Conservation (phyloP, 139 green algal species). For the Chlamydomonas schloesseri region DNA sequence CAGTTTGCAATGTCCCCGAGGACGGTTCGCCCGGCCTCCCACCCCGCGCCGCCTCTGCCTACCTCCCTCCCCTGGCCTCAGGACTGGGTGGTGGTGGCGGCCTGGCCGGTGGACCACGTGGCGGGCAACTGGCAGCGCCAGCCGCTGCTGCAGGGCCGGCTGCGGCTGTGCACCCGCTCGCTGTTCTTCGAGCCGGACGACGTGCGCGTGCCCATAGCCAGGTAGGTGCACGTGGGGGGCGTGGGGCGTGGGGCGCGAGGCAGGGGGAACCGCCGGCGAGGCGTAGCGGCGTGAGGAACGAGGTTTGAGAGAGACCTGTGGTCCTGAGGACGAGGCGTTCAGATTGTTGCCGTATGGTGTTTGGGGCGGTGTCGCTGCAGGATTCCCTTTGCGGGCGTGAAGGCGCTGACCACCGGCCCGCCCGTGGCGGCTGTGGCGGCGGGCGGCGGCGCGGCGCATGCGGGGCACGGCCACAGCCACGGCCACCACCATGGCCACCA, state of each 20-base stretch:
- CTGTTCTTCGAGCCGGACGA: conserved; percentile 94
- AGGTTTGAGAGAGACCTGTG: too few species aligned
- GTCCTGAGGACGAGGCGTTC: too few species aligned
- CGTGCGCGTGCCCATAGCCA: conserved; percentile 80
- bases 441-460: too few species aligned
- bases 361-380: background rate
- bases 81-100: conserved; percentile 75
- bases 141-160: conserved; percentile 71
- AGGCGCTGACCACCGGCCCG: conserved; percentile 7
- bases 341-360: too few species aligned
- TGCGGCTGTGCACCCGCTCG: conserved; percentile 85
- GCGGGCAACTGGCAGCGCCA: conserved; percentile 75
- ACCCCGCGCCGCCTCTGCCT: background rate
- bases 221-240: conserved; percentile 49
- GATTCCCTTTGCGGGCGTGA: background rate
- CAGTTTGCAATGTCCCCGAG: too few species aligned
- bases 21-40: too few species aligned
- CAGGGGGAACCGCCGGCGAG: too few species aligned
- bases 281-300: too few species aligned
- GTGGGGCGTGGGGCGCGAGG: too few species aligned
- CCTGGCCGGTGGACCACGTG: conserved; percentile 64
- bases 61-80: background rate
- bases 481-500: background rate
- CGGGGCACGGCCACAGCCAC: background rate
- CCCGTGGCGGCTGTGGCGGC: background rate